These are phyloP conservation scores for Fusarium coicis DNA, from an alignment of 2,329 filamentous ascomycete genomes.

Conservation along the genomic window DNA sequence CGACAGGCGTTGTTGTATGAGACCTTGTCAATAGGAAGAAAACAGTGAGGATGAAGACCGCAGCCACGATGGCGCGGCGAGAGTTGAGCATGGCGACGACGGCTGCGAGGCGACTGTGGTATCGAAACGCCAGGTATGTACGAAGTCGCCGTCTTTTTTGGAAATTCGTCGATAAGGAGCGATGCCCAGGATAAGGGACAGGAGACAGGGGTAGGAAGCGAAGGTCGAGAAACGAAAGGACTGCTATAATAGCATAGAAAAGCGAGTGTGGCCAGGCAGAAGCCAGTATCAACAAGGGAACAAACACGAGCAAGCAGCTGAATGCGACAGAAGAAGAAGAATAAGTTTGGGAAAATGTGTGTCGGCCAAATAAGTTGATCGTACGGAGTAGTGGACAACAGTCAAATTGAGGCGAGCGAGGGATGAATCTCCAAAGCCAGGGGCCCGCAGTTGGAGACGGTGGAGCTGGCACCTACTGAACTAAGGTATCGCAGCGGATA, in stretches of 20 bases:
- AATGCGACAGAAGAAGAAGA: constrained; percentile 23
- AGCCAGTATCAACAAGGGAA: constrained; percentile 22
- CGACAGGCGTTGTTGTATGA: constrained; percentile 52
- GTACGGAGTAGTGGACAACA: constrained; percentile 16
- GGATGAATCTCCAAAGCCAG: constrained; percentile 35
- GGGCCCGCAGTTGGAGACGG: constrained; percentile 42
- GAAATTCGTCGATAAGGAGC: constrained; percentile 34
- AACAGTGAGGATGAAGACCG: constrained; percentile 74
- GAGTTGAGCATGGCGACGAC: constrained; percentile 78
- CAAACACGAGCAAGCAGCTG: constrained; percentile 17
- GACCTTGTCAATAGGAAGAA: constrained; percentile 76
- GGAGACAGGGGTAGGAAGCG: constrained; percentile 27
- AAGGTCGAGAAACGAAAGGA: constrained; percentile 32
- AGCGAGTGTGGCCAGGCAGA: constrained; percentile 29
- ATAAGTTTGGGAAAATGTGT: constrained; percentile 9
- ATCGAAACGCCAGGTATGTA: constrained; percentile 16
- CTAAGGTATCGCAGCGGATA: constrained; percentile 9
- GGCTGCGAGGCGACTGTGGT: constrained; percentile 28
- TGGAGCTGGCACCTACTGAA: constrained; percentile 16
- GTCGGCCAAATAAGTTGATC: constrained; percentile 25
- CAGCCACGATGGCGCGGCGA: constrained; percentile 77
- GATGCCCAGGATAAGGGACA: constrained; percentile 30
- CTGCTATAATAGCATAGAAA: constrained; percentile 37
- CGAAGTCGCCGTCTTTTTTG: constrained; percentile 27
- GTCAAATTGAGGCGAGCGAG: constrained; percentile 27